Percentiles rank a stretch among this genome's conserved stretches.
Conservation (phyloP, 176 grass and related monocot genomes). For the Luzula sylvatica region DNA sequence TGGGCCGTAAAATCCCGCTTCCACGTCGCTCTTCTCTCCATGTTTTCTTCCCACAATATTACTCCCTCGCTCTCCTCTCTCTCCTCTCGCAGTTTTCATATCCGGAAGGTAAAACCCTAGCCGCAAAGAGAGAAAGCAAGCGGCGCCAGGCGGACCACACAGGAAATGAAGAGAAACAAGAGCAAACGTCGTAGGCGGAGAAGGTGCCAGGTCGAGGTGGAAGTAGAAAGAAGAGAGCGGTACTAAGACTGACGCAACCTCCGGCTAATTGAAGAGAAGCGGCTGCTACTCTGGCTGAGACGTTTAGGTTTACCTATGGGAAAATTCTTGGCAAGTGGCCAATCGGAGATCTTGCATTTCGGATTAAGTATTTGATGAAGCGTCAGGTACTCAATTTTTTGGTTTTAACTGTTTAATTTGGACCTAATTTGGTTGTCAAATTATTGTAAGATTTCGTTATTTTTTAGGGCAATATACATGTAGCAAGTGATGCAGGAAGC, state of each 20-base stretch:
- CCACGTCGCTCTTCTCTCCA: too few relatives aligned
- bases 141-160: too few relatives aligned
- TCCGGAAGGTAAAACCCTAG: too few relatives aligned
- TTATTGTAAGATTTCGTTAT: neutral
- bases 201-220: slow-evolving; percentile 21
- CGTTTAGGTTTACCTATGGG: too few relatives aligned
- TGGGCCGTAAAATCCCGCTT: too few relatives aligned
- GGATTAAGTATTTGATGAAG: too few relatives aligned
- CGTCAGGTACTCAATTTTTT: slow-evolving; percentile 34
- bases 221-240: slow-evolving; percentile 36
- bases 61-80: too few relatives aligned
- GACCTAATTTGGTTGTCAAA: slow-evolving; percentile 6
- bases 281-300: slow-evolving; percentile 69
- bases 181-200: too few relatives aligned
- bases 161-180: too few relatives aligned
- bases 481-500: slow-evolving; percentile 62
- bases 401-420: neutral
- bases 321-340: slow-evolving; percentile 99
- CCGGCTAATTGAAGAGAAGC: slow-evolving; percentile 90
- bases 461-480: slow-evolving; percentile 67
- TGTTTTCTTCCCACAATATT: too few relatives aligned
- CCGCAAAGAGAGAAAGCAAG: too few relatives aligned
- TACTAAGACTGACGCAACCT: slow-evolving; percentile 51
- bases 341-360: slow-evolving; percentile 87
- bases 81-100: too few relatives aligned